Evolutionary conservation across 148 eudicot genomes (phyloP).

Genomic region (Nepenthes mirabilis): DNA sequence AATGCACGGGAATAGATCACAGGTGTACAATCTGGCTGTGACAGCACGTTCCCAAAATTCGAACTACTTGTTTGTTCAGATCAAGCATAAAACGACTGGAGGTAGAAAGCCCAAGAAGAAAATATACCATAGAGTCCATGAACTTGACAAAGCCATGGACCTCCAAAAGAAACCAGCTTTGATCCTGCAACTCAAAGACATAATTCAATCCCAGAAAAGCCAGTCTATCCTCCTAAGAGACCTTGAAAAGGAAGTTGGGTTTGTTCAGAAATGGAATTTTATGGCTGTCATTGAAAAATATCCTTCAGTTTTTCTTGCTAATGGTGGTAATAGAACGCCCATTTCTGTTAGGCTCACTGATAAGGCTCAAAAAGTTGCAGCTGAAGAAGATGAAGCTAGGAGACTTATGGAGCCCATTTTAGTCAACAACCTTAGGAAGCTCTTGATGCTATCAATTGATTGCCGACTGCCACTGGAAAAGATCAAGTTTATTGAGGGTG

Average conservation of each 20-base stretch:
- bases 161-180: slow-evolving; percentile 65
- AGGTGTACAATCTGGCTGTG: slow-evolving; percentile 2
- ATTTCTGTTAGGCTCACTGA: slow-evolving; percentile 47
- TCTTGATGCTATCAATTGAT: slow-evolving; percentile 84
- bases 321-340: slow-evolving; percentile 50
- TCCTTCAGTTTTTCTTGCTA: slow-evolving; percentile 60
- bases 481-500: slow-evolving; percentile 34
- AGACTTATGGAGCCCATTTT: slow-evolving; percentile 74
- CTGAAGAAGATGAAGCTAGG: slow-evolving; percentile 49
- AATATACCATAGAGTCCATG: slow-evolving; percentile 57
- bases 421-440: slow-evolving; percentile 63
- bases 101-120: slow-evolving; percentile 84
- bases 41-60: slow-evolving; percentile 20
- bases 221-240: slow-evolving; percentile 59
- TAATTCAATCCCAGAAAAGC: slow-evolving; percentile 55
- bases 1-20: slow-evolving; percentile 11
- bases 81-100: slow-evolving; percentile 46
- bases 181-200: slow-evolving; percentile 52
- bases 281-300: slow-evolving; percentile 83
- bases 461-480: slow-evolving; percentile 68
- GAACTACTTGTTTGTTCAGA: slow-evolving; percentile 26
- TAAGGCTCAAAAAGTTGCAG: slow-evolving; percentile 49
- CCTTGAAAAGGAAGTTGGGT: slow-evolving; percentile 93
- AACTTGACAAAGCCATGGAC: slow-evolving; percentile 81
- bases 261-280: slow-evolving; percentile 81